Evolutionary conservation across 2,329 filamentous ascomycete genomes (phyloP), one percentile per base, ranked within the genome.

Genomic region (Aspergillus caelatus): DNA sequence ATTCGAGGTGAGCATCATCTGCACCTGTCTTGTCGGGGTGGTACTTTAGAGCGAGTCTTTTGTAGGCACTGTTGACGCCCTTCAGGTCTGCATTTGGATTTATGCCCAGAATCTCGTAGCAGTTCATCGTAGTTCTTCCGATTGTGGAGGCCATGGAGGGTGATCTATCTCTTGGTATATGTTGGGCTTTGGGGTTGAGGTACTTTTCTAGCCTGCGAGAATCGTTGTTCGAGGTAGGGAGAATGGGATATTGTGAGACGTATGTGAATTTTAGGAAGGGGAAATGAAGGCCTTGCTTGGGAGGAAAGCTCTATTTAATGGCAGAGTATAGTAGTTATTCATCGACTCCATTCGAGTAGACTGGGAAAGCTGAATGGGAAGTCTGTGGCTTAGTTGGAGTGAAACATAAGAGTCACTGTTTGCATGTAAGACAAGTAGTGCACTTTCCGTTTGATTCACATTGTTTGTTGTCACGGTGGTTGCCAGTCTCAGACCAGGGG

Each of bases 41-140:
- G 57, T 71, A 63, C 53, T 73, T 74, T 30, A 79, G 62, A 9
- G 74, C 74, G n/a, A 78, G 71, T 45, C 60, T 69, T 43, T 74
- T 77, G 66, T 76, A 79, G 3, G 75, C 71, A 32, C 65, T 66
- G 57, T 75, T 76, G 62, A 78, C 77, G 8, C 77, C 74, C 39
- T 73, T 70, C 43, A 69, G 34, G 2, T 66, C 67, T n/a, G 75
- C 71, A 46, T 73, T 28, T 10, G 41, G 60, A 4, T 64, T 11
- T n/a, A 77, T 67, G 1, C 70, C 71, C 10, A 78, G 68, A 36
- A 70, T 61, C 8, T 67, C 62, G 50, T 78, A 78, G 60, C 68
- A 69, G 56, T 76, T 61, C 10, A 65, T 54, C n/a, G 23, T 56
- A 46, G 30, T 62, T 21, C 67, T 72, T 68, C 8, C 63, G 2